A percentile compares a stretch with the other conserved stretches of the same genome.
Conservation (phyloP, 495 filamentous ascomycete species). For the Schizothecium vesticola region DNA sequence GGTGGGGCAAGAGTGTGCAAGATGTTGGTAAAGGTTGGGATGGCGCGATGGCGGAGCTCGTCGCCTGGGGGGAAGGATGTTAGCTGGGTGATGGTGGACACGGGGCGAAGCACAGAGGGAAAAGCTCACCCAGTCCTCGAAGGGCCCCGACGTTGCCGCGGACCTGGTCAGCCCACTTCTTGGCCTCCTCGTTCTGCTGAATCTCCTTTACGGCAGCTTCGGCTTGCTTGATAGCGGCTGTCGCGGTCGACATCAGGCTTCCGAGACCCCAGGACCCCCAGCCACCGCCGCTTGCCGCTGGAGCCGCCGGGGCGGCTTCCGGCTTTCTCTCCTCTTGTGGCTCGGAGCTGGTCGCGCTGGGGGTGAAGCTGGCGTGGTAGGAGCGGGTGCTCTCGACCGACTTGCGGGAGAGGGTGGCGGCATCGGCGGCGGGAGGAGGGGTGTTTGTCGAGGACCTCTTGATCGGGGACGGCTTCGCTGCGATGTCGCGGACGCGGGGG, state of each 20-base stretch:
- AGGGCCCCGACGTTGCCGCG: constrained; percentile 84
- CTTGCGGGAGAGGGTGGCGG: constrained; percentile 44
- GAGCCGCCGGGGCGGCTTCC: constrained; percentile 12
- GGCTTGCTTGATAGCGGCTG: constrained; percentile 87
- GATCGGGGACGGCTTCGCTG: constrained; percentile 47
- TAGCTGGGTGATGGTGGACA: constrained; percentile 11
- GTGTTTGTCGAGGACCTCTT: constrained; percentile 54
- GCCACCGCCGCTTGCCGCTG: constrained; percentile 53
- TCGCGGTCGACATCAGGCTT: constrained; percentile 65
- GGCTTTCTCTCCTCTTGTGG: constrained; percentile 50
- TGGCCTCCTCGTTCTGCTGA: constrained; percentile 92
- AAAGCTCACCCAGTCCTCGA: constrained; percentile 66
- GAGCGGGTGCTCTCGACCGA: constrained; percentile 68
- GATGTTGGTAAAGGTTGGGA: constrained; percentile 92
- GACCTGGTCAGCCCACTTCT: constrained; percentile 92
- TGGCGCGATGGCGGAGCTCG: constrained; percentile 79
- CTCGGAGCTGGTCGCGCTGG: constrained; percentile 47
- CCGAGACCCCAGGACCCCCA: constrained; percentile 69
- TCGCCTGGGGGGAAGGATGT: constrained; percentile 54
- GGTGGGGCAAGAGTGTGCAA: constrained; percentile 92
- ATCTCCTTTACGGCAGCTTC: constrained; percentile 92
- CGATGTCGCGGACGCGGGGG: constrained; percentile 62
- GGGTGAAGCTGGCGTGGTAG: constrained; percentile 55
- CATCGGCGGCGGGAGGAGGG: constrained; percentile 49
- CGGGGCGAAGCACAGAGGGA: not conserved